These are phyloP conservation scores for Knoxia roxburghii DNA, from an alignment of 257 asterid species.

Conservation along the genomic window DNA sequence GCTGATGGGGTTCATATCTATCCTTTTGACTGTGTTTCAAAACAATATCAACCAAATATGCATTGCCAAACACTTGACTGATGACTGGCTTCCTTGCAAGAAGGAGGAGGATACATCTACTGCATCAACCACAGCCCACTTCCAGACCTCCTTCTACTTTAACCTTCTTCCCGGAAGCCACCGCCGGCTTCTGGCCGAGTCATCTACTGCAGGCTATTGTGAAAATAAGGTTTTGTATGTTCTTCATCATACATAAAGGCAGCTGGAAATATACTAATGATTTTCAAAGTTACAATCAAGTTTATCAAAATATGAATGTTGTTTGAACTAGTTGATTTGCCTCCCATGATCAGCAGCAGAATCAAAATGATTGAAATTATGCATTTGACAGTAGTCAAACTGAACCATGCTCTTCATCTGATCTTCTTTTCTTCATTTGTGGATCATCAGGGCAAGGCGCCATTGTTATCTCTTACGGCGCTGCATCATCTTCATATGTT, in stretches of 20 bases:
- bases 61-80: conserved; percentile 35
- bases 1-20: conserved; percentile 71
- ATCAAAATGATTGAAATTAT: too few relatives aligned
- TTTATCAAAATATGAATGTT: too few relatives aligned
- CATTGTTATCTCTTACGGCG: conserved; percentile 34
- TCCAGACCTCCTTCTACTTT: conserved; percentile 21
- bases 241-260: not conserved
- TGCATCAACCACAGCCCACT: conserved; percentile 27
- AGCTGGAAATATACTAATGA: not conserved
- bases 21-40: conserved; percentile 49
- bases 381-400: too few relatives aligned
- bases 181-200: conserved; percentile 39
- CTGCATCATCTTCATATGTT: conserved; percentile 48
- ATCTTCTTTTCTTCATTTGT: not conserved
- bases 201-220: conserved; percentile 29
- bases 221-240: conserved; percentile 24
- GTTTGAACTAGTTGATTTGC: not conserved
- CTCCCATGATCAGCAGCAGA: not conserved
- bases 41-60: conserved; percentile 36
- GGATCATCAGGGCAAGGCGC: conserved; percentile 29
- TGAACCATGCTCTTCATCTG: not conserved
- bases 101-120: conserved; percentile 16
- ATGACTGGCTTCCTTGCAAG: conserved; percentile 65
- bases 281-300: not conserved
- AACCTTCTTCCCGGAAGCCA: conserved; percentile 16